phyloP scores from a whole-genome alignment of 106 monocot species.

The Dendrobium nobile region DNA sequence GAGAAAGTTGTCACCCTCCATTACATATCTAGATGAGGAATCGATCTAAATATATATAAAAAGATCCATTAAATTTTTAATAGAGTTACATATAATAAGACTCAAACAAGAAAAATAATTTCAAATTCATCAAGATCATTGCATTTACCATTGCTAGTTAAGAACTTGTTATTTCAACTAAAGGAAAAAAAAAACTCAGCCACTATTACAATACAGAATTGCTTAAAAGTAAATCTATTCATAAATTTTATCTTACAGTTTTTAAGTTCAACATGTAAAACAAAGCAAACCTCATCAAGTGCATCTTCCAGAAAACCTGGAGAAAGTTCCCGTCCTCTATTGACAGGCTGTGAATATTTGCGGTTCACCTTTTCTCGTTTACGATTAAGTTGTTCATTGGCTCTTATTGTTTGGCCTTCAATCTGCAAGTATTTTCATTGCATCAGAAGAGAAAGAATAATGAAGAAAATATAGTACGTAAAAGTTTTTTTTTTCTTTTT shows the following conservation, averaged over 20 bases:
- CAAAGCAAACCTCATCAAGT: slow-evolving; percentile 59
- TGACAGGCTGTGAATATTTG: slow-evolving; percentile 47
- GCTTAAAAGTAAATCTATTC: neutral
- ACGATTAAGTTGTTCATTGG: slow-evolving; percentile 67
- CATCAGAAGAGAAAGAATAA: neutral
- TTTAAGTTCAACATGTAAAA: neutral
- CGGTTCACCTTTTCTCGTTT: slow-evolving; percentile 73
- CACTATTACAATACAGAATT: neutral
- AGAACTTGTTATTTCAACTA: neutral
- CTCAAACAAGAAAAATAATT: neutral
- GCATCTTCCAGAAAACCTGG: slow-evolving; percentile 89
- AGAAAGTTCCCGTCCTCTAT: slow-evolving; percentile 66
- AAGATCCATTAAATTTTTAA: neutral
- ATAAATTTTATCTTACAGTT: neutral
- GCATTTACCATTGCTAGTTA: neutral
- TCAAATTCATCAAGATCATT: neutral
- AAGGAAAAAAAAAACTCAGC: too few relatives aligned
- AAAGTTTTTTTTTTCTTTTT: neutral
- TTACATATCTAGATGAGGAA: too few relatives aligned
- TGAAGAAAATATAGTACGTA: neutral
- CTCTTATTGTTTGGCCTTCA: slow-evolving; percentile 77
- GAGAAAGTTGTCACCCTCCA: too few relatives aligned
- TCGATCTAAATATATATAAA: neutral
- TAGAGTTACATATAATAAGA: neutral
- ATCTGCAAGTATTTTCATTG: slow-evolving; percentile 32